A percentile compares a stretch with the other conserved stretches of the same genome.
phyloP scores from a whole-genome alignment of 345 rosid species.

The Physaria fendleri region DNA sequence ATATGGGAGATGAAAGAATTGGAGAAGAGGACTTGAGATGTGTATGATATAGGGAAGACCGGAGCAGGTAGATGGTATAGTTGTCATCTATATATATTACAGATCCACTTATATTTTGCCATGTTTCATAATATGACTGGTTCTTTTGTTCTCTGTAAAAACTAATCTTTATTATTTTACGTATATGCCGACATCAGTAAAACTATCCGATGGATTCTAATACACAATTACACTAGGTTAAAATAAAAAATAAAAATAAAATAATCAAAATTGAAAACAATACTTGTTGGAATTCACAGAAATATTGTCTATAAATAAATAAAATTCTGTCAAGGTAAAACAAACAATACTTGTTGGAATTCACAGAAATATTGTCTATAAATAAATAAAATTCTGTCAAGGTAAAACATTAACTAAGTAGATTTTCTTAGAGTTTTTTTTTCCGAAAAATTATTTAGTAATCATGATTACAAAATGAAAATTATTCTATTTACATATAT shows the following conservation, averaged over 20 bases:
- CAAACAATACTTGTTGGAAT: not conserved
- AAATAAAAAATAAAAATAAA: too few species aligned
- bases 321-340: too few species aligned
- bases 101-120: constrained; percentile 3
- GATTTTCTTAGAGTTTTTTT: too few species aligned
- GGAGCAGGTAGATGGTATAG: not conserved
- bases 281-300: not conserved
- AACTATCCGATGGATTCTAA: not conserved
- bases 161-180: not conserved
- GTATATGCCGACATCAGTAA: constrained; percentile 19
- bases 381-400: too few species aligned
- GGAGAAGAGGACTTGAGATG: not conserved
- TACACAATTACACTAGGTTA: not conserved
- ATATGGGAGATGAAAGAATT: not conserved
- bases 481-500: not conserved
- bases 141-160: not conserved
- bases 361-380: not conserved
- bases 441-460: too few species aligned
- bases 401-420: too few species aligned
- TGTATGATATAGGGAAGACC: constrained; percentile 6
- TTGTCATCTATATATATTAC: not conserved
- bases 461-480: not conserved
- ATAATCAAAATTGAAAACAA: not conserved
- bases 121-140: constrained; percentile 1
- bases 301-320: too few species aligned